Evolutionary conservation across 176 grass and related monocot genomes (phyloP).

Genomic region (maize (Zea mays)): DNA sequence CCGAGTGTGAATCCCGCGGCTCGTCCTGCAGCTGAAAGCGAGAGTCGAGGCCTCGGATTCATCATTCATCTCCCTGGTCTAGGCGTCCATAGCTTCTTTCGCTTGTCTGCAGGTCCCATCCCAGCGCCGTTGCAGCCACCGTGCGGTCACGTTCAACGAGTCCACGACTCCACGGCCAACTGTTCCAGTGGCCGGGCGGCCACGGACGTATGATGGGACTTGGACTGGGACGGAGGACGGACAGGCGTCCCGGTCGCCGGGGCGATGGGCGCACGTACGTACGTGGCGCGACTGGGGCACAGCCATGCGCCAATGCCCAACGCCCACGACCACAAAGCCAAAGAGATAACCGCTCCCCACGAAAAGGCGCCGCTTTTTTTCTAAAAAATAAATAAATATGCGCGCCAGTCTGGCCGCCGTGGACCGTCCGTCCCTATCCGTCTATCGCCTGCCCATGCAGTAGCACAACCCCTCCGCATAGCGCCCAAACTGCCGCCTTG

Average conservation of each 20-base stretch:
- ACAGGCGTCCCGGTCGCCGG: neutral
- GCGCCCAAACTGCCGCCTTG: neutral
- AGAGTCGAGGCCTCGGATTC: neutral
- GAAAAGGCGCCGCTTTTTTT: constrained; percentile 3
- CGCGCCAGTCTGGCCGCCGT: constrained; percentile 42
- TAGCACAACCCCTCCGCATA: no score
- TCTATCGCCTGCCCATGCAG: neutral
- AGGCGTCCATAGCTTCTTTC: neutral
- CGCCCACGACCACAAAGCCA: neutral
- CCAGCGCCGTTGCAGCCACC: neutral
- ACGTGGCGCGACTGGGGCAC: neutral
- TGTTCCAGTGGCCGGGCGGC: neutral
- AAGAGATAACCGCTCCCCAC: constrained; percentile 12
- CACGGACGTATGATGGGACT: neutral
- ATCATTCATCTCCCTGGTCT: no score
- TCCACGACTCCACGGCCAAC: neutral
- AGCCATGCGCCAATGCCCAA: no score
- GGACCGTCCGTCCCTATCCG: constrained; percentile 4
- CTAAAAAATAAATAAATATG: neutral
- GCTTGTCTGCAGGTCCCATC: neutral
- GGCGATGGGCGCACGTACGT: neutral
- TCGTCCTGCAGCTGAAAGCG: neutral
- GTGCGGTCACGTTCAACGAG: neutral
- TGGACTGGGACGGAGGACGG: neutral
- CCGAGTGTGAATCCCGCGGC: neutral